Percentiles rank a stretch among this genome's conserved stretches.
phyloP scores from a whole-genome alignment of 2,329 filamentous ascomycete species.

The Diaporthe citri region DNA sequence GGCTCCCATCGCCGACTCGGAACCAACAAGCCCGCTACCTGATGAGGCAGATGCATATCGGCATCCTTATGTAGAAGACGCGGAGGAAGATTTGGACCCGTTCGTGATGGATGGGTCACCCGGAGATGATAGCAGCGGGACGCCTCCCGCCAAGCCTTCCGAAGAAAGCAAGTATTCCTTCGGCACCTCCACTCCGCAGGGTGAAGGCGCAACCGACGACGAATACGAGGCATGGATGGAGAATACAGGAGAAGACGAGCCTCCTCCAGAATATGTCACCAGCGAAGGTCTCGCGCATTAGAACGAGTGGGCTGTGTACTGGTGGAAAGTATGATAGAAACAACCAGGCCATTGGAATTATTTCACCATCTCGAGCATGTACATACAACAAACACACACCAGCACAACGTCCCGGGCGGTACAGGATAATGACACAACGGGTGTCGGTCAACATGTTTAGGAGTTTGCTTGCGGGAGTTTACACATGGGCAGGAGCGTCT shows the following conservation, averaged over 20 bases:
- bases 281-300: constrained; percentile 30
- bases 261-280: constrained; percentile 15
- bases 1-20: constrained; percentile 71
- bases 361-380: constrained; percentile 11
- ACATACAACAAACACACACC: constrained; percentile 22
- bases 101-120: constrained; percentile 22
- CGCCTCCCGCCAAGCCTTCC: constrained; percentile 34
- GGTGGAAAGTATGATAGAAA: not conserved
- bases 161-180: not conserved
- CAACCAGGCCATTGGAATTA: not conserved
- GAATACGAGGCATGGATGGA: constrained; percentile 41
- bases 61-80: constrained; percentile 53
- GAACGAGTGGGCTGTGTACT: not conserved
- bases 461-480: not conserved
- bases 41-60: constrained; percentile 50
- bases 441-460: not conserved
- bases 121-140: constrained; percentile 7
- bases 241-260: constrained; percentile 38
- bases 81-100: constrained; percentile 42
- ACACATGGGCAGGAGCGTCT: constrained; percentile 5
- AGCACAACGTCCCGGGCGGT: constrained; percentile 3
- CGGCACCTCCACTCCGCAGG: not conserved
- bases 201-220: constrained; percentile 61
- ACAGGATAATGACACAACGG: constrained; percentile 24
- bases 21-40: constrained; percentile 64